Percentiles rank a stretch among this genome's conserved stretches.
Evolutionary conservation across 2,329 filamentous ascomycete species (phyloP).

Genomic region (Graphilbum sp.): DNA sequence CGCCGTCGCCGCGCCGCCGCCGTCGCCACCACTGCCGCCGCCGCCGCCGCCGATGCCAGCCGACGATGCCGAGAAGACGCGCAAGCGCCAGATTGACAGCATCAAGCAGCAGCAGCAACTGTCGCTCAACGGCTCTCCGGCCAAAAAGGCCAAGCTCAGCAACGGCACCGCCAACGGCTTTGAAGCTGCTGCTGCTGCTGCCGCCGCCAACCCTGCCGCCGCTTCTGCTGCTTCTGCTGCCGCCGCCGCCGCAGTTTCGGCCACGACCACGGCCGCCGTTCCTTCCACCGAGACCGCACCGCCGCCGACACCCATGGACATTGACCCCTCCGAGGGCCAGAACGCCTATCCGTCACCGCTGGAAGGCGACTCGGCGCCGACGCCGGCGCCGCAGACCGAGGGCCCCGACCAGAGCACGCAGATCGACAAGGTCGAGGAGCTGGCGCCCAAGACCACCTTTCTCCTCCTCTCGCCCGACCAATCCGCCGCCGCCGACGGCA

Average conservation of each 20-base stretch:
- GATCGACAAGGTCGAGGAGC: constrained; percentile 45
- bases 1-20: not conserved
- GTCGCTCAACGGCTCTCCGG: constrained; percentile 36
- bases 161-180: not conserved
- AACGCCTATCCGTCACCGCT: constrained; percentile 51
- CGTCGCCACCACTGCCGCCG: not conserved
- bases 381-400: constrained; percentile 37
- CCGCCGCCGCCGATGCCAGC: constrained; percentile 10
- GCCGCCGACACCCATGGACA: constrained; percentile 36
- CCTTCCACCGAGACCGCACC: too few relatives aligned
- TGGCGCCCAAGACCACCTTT: constrained; percentile 42
- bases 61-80: constrained; percentile 26
- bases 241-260: not conserved
- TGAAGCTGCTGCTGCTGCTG: not conserved
- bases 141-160: constrained; percentile 39
- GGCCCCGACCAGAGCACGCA: constrained; percentile 49
- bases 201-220: not conserved
- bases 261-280: too few relatives aligned
- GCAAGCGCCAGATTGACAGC: constrained; percentile 31
- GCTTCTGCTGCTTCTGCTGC: not conserved
- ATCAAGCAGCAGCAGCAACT: constrained; percentile 24
- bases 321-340: constrained; percentile 34
- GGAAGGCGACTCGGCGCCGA: constrained; percentile 37
- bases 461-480: constrained; percentile 35
- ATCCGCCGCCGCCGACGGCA: constrained; percentile 17